Evolutionary conservation across 73 alveolate genomes (phyloP).

Genomic region (Urostyla sp.): DNA sequence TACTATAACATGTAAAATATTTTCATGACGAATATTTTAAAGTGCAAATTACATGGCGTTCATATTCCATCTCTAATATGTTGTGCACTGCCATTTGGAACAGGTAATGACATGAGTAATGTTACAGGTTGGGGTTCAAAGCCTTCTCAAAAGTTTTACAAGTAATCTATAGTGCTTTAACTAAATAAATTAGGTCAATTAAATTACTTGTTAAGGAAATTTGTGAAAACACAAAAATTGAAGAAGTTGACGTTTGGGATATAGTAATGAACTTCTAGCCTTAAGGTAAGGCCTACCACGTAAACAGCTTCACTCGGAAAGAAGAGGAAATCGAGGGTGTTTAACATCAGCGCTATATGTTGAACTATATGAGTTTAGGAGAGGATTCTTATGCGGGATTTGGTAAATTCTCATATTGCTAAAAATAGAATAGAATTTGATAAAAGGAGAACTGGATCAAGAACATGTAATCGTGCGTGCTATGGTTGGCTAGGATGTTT

Average conservation of each 20-base stretch:
- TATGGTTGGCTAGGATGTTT: constrained; percentile 53
- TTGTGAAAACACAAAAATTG: constrained; percentile 56
- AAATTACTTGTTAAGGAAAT: constrained; percentile 1
- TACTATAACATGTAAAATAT: not conserved
- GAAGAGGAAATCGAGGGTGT: constrained; percentile 23
- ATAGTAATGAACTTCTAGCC: constrained; percentile 60
- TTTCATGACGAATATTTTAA: constrained; percentile 67
- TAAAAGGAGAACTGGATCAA: constrained; percentile 75
- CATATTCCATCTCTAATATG: constrained; percentile 47
- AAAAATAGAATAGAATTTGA: constrained; percentile 88
- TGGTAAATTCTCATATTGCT: too few relatives aligned
- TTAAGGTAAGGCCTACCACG: constrained; percentile 73
- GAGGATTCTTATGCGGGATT: too few relatives aligned
- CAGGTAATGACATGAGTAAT: constrained; percentile 81
- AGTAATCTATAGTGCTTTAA: too few relatives aligned
- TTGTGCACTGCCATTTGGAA: constrained; percentile 81
- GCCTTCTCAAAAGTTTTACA: not conserved
- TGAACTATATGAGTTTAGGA: constrained; percentile 90
- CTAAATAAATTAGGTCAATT: not conserved
- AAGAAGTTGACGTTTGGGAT: constrained; percentile 85
- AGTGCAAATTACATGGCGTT: not conserved
- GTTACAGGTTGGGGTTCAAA: constrained; percentile 45
- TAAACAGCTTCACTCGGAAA: constrained; percentile 55
- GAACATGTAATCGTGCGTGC: constrained; percentile 77
- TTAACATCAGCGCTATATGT: constrained; percentile 69